Conservation (phyloP, 73 alveolate genomes). For the Halteria grandinella region DNA sequence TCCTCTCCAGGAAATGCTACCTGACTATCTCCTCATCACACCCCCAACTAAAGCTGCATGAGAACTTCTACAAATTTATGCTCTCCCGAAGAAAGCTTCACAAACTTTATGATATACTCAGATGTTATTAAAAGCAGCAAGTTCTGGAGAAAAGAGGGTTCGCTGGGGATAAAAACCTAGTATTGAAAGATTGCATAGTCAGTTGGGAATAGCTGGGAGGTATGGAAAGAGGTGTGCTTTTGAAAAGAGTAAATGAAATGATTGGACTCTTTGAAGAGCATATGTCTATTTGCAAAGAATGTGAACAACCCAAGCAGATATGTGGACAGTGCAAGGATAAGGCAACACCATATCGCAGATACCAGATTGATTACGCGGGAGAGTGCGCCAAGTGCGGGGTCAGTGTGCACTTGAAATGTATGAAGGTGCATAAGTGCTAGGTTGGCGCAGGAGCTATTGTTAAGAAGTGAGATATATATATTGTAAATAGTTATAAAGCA, state of each 20-base stretch:
- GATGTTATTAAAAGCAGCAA: conserved; percentile 11
- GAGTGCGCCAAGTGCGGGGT: not conserved
- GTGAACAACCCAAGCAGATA: not conserved
- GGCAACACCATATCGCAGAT: not conserved
- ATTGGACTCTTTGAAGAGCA: not conserved
- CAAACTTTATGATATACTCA: not conserved
- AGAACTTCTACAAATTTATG: conserved; percentile 11
- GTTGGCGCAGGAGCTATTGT: too few relatives aligned
- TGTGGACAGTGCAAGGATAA: conserved; percentile 9
- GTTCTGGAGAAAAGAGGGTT: conserved; percentile 13
- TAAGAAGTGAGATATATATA: too few relatives aligned
- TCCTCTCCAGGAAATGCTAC: conserved; percentile 7
- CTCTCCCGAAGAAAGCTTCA: conserved; percentile 18
- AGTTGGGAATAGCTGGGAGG: not conserved
- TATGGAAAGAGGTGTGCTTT: not conserved
- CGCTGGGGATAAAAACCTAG: conserved; percentile 19
- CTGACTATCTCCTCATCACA: not conserved
- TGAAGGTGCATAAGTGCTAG: not conserved
- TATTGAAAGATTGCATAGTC: not conserved
- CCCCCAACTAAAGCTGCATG: conserved; percentile 16
- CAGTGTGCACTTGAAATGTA: not conserved
- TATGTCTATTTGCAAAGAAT: not conserved
- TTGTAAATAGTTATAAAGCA: too few relatives aligned
- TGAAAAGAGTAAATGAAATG: not conserved
- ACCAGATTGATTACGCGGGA: conserved; percentile 12